Conservation (phyloP, 768 basidiomycete genomes). For the Leccinellum albellum region DNA sequence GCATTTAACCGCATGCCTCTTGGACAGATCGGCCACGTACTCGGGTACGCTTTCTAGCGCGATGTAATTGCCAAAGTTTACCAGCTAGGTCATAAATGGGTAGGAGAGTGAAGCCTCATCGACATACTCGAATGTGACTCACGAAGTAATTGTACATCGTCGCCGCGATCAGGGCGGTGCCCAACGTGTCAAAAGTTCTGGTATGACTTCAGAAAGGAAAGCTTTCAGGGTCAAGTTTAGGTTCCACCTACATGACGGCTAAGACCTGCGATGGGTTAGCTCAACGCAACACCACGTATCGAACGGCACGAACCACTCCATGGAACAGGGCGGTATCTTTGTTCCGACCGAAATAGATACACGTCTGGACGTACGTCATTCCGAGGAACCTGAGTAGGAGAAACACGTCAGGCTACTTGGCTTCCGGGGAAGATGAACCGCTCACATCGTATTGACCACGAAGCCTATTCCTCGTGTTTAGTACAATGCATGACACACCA, state of each 20-base stretch:
- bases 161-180: background rate
- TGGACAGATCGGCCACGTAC: background rate
- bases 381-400: conserved; percentile 4
- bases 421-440: background rate
- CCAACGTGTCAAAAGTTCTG: background rate
- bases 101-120: background rate
- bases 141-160: conserved; percentile 1
- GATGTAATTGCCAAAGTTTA: conserved; percentile 1
- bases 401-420: background rate
- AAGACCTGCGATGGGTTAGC: background rate
- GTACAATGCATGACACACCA: background rate
- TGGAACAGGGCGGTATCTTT: background rate
- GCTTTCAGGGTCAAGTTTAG: background rate
- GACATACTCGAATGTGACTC: background rate
- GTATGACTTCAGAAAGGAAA: background rate
- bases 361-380: conserved; percentile 3
- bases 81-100: background rate
- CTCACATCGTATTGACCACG: conserved; percentile 7
- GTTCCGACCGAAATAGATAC: conserved; percentile 3
- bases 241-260: background rate
- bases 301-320: background rate
- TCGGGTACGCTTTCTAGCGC: background rate
- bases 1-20: background rate
- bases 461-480: conserved; percentile 3
- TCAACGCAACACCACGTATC: background rate